Evolutionary conservation across 1,284 basidiomycete genomes (phyloP), one percentile per base, ranked within the genome.

Genomic region (Cystobasidium slooffiae): DNA sequence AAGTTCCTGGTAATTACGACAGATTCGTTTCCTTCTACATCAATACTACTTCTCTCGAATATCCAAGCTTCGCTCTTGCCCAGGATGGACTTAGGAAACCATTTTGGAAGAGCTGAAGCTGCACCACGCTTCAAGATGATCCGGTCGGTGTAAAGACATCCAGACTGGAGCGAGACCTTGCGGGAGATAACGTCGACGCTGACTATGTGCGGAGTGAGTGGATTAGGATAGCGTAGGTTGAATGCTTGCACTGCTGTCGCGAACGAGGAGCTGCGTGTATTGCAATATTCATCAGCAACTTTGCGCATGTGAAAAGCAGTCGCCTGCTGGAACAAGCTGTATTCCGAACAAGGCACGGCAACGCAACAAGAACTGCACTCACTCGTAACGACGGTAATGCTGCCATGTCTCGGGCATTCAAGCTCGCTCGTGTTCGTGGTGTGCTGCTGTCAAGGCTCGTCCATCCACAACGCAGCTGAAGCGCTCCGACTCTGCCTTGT

Each of bases 151-250:
- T 56, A 61, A 3, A 75, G 46, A 22, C 59, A 51, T 49, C 43
- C 44, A 12, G 67, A 62, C 5, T 64, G 39, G 4, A 61, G 68
- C 31, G 58, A 58, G 56, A 75, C 52, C 18, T 55, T 22, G 39
- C 74, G 74, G n/a, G 92, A 91, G 76, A 98, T 87, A 76, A 97
- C 94, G 85, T 98, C 96, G 85, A 93, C 94, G 8, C 93, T 93
- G 75, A 97, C 84, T 81, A 99, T 91, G 83, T 99, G 96, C 12
- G 92, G 87, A 6, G 96, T 93, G 79, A 93, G 92, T 53, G 96
- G 95, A 83, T 98, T 99, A 3, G 97, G 96, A 82, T 99, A 99
- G 77, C 97, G 91, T 76, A 97, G 86, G 80, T 95, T 94, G 85
- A 93, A 98, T 18, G 95, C 95, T 77, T 95, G 86, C 47, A 93